Percentiles rank a stretch among this genome's conserved stretches.
Evolutionary conservation across 176 grass and related monocot genomes (phyloP).

Genomic region (Eleusine coracana): DNA sequence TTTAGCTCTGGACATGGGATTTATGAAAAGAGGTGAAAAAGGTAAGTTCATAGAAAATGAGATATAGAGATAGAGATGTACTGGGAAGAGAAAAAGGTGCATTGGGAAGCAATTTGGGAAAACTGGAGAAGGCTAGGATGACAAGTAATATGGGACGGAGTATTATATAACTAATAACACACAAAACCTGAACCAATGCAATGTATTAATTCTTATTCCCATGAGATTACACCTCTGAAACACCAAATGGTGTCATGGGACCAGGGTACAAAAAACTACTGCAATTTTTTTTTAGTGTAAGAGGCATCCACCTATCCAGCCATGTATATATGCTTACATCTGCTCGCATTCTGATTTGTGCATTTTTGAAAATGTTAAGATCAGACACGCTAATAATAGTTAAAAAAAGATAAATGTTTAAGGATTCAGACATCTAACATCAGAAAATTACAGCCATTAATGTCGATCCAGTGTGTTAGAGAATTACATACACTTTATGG

Average conservation of each 20-base stretch:
- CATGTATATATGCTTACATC: background rate
- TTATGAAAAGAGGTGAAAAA: too few species aligned
- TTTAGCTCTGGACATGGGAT: too few species aligned
- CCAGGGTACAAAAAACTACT: constrained; percentile 8
- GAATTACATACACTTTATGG: background rate
- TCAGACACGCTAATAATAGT: constrained; percentile 2
- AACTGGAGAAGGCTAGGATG: too few species aligned
- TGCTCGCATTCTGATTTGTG: background rate
- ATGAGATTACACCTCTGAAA: background rate
- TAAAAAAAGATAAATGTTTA: constrained; percentile 3
- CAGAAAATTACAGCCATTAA: background rate
- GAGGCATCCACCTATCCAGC: background rate
- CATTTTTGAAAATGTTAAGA: background rate
- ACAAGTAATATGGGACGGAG: too few species aligned
- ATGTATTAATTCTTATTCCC: background rate
- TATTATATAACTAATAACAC: background rate
- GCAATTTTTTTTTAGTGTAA: background rate
- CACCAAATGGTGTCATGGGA: background rate
- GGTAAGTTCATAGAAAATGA: too few species aligned
- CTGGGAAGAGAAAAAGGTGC: too few species aligned
- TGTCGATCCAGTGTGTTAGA: background rate
- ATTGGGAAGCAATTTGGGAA: too few species aligned
- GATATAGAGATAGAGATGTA: too few species aligned
- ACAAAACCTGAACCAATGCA: background rate
- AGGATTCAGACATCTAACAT: background rate